Evolutionary conservation across 805 yeast species (phyloP), one percentile per base, ranked within the genome.

Genomic region (Groenewaldozyma tartarivorans): DNA sequence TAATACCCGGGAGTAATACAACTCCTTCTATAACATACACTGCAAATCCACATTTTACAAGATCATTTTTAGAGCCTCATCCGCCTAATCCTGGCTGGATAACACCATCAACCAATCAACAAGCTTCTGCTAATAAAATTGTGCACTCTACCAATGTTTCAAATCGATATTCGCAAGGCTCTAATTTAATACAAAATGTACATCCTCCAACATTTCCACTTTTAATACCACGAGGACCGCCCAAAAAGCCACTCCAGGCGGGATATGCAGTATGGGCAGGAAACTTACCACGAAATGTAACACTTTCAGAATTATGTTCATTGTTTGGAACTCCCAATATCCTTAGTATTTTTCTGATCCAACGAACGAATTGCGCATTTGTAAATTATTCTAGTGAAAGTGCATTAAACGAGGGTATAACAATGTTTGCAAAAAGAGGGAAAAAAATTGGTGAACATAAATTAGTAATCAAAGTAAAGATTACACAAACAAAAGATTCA

Each of bases 231-330:
- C 48, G 62, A 67, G 65, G 44, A 51, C 75, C 56, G 55, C 71
- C 50, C 60, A 64, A 51, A 62, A 74, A 35, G 36, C 62, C 63
- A 9, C 51, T 49, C 19, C 60, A 52, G 29, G 47, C 60, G n/a
- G 63, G 59, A 9, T 60, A 51, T 39, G 66, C 71, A 1, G 69
- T 67, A 40, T 75, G 77, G 60, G 80, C 62, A 6, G 69, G 69
- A 4, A 65, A 65, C 41, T 47, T 65, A 9, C 65, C 69, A 9
- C 49, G 54, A 7, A 49, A 47, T 27, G 54, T 66, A n/a, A 51
- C 60, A 5, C 54, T 66, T 20, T 43, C 47, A 11, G 66, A 63
- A 44, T 49, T 66, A 30, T 52, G 66, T 31, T 48, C 44, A 32
- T 48, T 64, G 33, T 66, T 65, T 43, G 68, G 66, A 2, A 53